Evolutionary conservation across 179 eudicot genomes (phyloP).

Genomic region (Carnegiea gigantea): DNA sequence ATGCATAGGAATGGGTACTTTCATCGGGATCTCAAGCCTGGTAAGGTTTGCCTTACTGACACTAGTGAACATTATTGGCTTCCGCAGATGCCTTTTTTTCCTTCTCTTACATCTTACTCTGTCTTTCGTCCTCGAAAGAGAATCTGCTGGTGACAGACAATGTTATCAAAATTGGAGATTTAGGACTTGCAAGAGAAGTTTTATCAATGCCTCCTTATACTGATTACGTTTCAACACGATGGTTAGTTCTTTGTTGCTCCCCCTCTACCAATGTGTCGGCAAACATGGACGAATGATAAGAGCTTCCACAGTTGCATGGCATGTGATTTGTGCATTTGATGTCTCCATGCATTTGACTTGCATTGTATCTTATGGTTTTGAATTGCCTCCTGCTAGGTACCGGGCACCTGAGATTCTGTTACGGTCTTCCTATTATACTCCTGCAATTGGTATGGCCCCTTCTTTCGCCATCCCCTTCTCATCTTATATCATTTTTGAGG

Average conservation of each 20-base stretch:
- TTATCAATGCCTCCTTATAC: constrained; percentile 87
- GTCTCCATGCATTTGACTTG: background rate
- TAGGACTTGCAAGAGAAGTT: constrained; percentile 92
- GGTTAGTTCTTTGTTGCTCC: constrained; percentile 50
- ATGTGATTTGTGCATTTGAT: background rate
- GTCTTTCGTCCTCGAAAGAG: constrained; percentile 42
- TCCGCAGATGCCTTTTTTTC: background rate
- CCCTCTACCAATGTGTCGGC: background rate
- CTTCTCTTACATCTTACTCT: constrained; percentile 5
- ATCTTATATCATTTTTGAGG: background rate
- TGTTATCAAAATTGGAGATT: constrained; percentile 84
- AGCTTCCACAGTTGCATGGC: background rate
- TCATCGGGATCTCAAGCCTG: constrained; percentile 96
- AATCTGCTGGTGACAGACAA: constrained; percentile 82
- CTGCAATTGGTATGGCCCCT: constrained; percentile 72
- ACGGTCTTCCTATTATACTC: constrained; percentile 70
- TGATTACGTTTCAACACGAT: constrained; percentile 95
- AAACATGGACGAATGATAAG: background rate
- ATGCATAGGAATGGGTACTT: constrained; percentile 88
- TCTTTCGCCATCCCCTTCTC: background rate
- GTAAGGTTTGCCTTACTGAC: constrained; percentile 34
- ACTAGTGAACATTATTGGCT: background rate
- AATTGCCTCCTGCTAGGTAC: constrained; percentile 55
- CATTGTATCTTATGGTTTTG: constrained; percentile 13
- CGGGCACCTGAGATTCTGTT: constrained; percentile 97